These are phyloP conservation scores for Heterobasidion annosum DNA, from an alignment of 1,284 basidiomycete species.

Conservation along the genomic window DNA sequence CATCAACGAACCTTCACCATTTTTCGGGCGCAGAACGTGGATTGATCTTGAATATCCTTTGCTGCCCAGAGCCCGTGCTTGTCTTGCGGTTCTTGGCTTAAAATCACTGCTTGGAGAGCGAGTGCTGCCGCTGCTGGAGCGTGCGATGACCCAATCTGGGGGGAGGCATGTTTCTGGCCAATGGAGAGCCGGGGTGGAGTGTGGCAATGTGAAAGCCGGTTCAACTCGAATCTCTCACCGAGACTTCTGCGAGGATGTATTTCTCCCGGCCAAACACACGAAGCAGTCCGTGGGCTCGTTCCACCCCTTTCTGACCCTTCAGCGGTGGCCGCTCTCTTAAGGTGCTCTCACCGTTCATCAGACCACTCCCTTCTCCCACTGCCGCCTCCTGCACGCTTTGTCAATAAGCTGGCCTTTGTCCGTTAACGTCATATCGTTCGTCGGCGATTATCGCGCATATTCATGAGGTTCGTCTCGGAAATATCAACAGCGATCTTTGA, in stretches of 20 bases:
- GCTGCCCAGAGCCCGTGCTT: too few relatives aligned
- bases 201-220: neutral
- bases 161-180: constrained; percentile 2
- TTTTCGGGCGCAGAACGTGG: too few relatives aligned
- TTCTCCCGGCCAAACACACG: constrained; percentile 3
- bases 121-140: neutral
- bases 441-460: too few relatives aligned
- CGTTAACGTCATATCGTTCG: too few relatives aligned
- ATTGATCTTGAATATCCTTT: too few relatives aligned
- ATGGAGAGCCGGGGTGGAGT: neutral
- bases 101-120: too few relatives aligned
- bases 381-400: neutral
- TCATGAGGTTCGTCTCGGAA: too few relatives aligned
- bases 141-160: neutral
- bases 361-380: neutral
- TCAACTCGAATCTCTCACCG: constrained; percentile 5
- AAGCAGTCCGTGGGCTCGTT: neutral
- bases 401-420: neutral
- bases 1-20: too few relatives aligned
- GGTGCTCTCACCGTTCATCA: neutral
- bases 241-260: constrained; percentile 8
- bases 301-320: neutral
- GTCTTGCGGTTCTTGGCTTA: too few relatives aligned
- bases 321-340: constrained; percentile 2
- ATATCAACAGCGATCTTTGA: too few relatives aligned